A percentile compares a stretch with the other conserved stretches of the same genome.
phyloP scores from a whole-genome alignment of 83 land plant genomes.

The Picea engelmannii region DNA sequence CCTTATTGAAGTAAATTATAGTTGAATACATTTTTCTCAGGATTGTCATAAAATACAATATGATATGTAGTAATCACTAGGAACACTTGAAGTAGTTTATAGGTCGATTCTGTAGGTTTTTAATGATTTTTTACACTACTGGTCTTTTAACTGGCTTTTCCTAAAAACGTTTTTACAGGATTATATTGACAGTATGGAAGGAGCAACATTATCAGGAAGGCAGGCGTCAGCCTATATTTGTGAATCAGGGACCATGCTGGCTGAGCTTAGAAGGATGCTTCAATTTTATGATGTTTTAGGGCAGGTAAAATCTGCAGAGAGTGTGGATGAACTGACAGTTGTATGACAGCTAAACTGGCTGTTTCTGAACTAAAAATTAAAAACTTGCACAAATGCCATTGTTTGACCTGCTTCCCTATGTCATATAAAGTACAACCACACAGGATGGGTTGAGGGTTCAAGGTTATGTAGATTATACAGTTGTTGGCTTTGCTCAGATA shows the following conservation, averaged over 20 bases:
- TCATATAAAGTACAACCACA: no score
- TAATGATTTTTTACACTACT: no score
- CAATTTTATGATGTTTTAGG: constrained; percentile 12
- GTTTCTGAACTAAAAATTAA: no score
- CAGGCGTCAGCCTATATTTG: constrained; percentile 88
- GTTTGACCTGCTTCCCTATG: no score
- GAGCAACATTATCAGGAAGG: constrained; percentile 94
- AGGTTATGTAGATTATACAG: no score
- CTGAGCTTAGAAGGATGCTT: constrained; percentile 38
- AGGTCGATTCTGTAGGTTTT: no score
- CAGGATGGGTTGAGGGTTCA: no score
- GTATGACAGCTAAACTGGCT: constrained; percentile 17
- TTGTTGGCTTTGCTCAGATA: no score
- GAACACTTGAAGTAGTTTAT: no score
- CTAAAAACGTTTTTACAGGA: constrained; percentile 52
- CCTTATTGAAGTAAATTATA: neutral
- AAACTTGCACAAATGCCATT: no score
- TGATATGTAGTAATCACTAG: no score
- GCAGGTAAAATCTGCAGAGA: neutral
- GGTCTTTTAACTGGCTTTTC: neutral
- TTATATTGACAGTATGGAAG: constrained; percentile 98
- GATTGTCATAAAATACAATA: neutral
- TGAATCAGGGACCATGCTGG: constrained; percentile 59
- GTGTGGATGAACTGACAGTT: constrained; percentile 30
- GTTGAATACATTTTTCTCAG: neutral